Conservation (phyloP, 441 rosid species). For the Isatis lusitanica region DNA sequence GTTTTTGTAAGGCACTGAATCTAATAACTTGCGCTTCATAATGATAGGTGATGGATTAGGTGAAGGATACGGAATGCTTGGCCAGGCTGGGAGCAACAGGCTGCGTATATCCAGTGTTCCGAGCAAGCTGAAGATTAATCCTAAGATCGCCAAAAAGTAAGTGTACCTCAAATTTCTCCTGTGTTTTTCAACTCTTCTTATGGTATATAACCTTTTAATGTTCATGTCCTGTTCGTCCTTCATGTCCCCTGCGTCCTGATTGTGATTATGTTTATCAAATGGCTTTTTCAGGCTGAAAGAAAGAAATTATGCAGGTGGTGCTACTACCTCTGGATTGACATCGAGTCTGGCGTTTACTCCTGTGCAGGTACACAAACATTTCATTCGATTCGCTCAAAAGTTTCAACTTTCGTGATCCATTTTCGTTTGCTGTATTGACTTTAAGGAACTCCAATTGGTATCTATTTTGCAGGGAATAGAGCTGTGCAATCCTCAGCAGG, state of each 20-base stretch:
- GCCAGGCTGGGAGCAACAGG: conserved; percentile 98
- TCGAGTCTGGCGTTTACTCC: conserved; percentile 96
- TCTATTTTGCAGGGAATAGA: conserved; percentile 70
- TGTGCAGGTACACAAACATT: conserved; percentile 62
- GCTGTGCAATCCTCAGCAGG: conserved; percentile 89
- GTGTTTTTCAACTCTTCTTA: background rate
- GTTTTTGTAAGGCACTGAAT: background rate
- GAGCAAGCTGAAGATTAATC: conserved; percentile 89
- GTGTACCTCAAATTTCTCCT: background rate
- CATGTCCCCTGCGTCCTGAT: background rate
- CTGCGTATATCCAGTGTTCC: conserved; percentile 82
- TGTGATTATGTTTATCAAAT: conserved; percentile 12
- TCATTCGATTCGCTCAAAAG: background rate
- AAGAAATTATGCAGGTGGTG: conserved; percentile 65
- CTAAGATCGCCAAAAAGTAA: conserved; percentile 91
- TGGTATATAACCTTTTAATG: background rate
- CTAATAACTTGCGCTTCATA: conserved; percentile 23
- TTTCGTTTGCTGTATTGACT: background rate
- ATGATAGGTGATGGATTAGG: conserved; percentile 90
- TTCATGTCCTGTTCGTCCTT: background rate
- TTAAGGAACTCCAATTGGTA: background rate
- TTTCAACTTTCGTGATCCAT: background rate
- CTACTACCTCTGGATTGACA: conserved; percentile 89
- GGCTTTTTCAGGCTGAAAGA: conserved; percentile 38
- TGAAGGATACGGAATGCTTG: conserved; percentile 98